Evolutionary conservation across 2,329 filamentous ascomycete genomes (phyloP).

Genomic region (Fusarium nurragi): DNA sequence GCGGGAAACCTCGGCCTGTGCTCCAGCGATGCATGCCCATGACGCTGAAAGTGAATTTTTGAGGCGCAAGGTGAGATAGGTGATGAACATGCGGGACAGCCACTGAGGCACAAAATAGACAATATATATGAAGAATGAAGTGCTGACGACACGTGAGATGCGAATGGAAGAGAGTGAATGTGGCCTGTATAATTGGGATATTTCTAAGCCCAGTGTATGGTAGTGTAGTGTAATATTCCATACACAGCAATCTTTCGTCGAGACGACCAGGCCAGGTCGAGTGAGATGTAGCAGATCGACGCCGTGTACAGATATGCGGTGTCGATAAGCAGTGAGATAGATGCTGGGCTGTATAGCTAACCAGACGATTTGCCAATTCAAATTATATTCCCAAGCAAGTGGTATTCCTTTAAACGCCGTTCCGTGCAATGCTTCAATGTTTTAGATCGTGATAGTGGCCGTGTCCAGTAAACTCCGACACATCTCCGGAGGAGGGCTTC

Average conservation of each 20-base stretch:
- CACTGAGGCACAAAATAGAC: background rate
- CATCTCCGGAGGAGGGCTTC: slow-evolving; percentile 14
- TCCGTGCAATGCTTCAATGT: slow-evolving; percentile 29
- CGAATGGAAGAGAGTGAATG: background rate
- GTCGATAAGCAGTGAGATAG: background rate
- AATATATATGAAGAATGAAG: background rate
- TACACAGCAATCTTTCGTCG: background rate
- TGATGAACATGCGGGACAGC: slow-evolving; percentile 7
- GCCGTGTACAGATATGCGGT: background rate
- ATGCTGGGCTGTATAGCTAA: background rate
- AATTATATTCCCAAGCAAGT: slow-evolving; percentile 19
- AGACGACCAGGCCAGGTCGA: slow-evolving; percentile 14
- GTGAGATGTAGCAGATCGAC: background rate
- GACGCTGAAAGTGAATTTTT: slow-evolving; percentile 23
- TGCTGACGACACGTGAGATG: slow-evolving; percentile 1
- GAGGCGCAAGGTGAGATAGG: background rate
- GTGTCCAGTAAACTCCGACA: slow-evolving; percentile 24
- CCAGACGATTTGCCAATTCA: slow-evolving; percentile 7
- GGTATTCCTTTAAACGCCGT: slow-evolving; percentile 39
- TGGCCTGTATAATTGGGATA: slow-evolving; percentile 7
- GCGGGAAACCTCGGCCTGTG: slow-evolving; percentile 41
- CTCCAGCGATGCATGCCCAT: slow-evolving; percentile 30
- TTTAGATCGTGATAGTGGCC: slow-evolving; percentile 25
- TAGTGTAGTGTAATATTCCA: slow-evolving; percentile 4
- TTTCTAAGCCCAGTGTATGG: slow-evolving; percentile 10